Evolutionary conservation across 441 rosid genomes (phyloP), one percentile per base, ranked within the genome.

Genomic region (Dalechampia spathulata): DNA sequence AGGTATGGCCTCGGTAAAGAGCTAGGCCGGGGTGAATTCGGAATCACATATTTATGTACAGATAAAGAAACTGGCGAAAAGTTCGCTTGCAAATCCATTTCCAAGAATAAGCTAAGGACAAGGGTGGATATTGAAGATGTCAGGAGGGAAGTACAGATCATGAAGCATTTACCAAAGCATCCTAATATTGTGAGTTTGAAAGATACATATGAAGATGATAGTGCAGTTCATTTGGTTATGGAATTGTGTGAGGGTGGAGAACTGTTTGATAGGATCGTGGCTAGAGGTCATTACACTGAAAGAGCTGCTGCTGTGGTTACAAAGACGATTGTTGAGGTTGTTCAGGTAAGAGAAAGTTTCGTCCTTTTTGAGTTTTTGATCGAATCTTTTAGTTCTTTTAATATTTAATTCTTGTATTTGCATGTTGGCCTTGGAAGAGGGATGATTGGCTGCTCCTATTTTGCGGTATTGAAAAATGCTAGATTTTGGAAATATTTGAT

Each of bases 181-280:
- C 85, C 83, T 0, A 89, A 81, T 67, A 73, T 92, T 43, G 98
- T 92, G 62, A 66, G 83, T 16, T 62, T 86, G 69, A 86, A 79
- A 57, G 94, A 78, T 51, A 69, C 90, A 5, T 92, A 73, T 57
- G 97, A 92, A 80, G 97, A 92, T 75, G 96, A 85, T 64, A 69
- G 48, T 62, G 94, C 88, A 6, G 99, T 92, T 54, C 96, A 92
- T 73, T 79, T 92, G 65, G 96, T 89, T 53, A 91, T 91, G 98
- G 98, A 86, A 78, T 47, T 91, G 71, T 91, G 98, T 57, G 96
- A 88, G 64, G 99, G 99, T n/a, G 99, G 99, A 20, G 95, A 89
- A 63, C 76, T 92, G 67, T 92, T 89, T 66, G 99, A 92, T 65
- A 75, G 96, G 76, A 92, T 92, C 55, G 96, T 88, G 15, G 91